Base-by-base conservation (phyloP, 2,329 filamentous ascomycete genomes). In the Pseudogymnoascus sp. region DNA sequence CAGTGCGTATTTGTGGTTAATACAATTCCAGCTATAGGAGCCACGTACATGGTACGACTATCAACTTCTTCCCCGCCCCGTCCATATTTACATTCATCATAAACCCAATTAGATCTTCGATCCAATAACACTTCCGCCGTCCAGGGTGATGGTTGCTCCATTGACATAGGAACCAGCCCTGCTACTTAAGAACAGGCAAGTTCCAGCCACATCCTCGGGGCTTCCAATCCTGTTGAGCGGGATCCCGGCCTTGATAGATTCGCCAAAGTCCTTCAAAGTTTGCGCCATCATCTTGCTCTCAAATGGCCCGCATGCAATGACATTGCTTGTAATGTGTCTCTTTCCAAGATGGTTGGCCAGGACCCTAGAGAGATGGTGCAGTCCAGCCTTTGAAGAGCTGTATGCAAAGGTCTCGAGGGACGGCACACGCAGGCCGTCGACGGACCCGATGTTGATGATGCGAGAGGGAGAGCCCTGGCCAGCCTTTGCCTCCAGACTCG, bases 251-350 rank as follows among this genome's bases (percentile, higher is more conserved):
- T 79, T 78, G 68, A 89, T 86, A 5, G 73, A 73, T 4, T 83
- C 81, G 59, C 81, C 78, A 64, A 81, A 81, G 34, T 85, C 79
- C 63, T 83, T 76, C 69, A 87, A 80, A 75, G 88, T 90, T 1
- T 83, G 81, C 40, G 86, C 87, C 88, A 90, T 90, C 81, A 90
- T 88, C 70, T 86, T 88, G 16, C 86, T 87, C 67, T 86, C 79
- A 66, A 88, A 89, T 2, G 88, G 87, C 2, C 88, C 88, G 66
- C 87, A 90, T 5, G 88, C 88, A 63, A 91, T 75, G 3, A 85
- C 84, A 71, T 91, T 91, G 66, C 77, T 81, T 37, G 86, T 88
- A 65, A 89, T 81, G 62, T 82, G 78, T 47, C 82, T 70, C 64
- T 81, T 81, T 0, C 86, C 86, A 36, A 89, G 74, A 69, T 86